Evolutionary conservation across 2,329 filamentous ascomycete species (phyloP), one percentile per base, ranked within the genome.

Genomic region (Botryotinia narcissicola): DNA sequence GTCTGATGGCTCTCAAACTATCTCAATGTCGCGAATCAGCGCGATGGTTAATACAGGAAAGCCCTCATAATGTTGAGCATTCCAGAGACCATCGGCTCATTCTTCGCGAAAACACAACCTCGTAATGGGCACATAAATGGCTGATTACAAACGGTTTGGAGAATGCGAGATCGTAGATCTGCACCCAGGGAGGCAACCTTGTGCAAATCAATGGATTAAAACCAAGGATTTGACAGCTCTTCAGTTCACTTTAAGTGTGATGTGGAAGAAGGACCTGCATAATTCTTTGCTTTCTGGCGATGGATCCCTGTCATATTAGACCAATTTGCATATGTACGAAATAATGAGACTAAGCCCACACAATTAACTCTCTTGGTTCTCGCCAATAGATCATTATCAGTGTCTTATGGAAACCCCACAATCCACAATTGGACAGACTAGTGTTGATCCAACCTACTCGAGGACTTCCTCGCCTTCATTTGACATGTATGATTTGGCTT

Each of bases 401-500:
- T 71, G 67, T 73, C 67, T 75, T 71, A 59, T 73, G 57, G 25
- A 61, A 73, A 75, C 70, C 71, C 74, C 74, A 71, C 72, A 77
- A 77, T 74, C 70, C 74, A 71, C 61, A 64, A 71, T 63, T 59
- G 20, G 64, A 54, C 57, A 67, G 37, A 54, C 66, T 74, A 74
- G 75, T 71, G 71, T 73, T 74, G 74, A 76, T 74, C 74, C 68
- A 76, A 75, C 74, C 74, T 73, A 70, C 74, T 77, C 74, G 59
- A 75, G 70, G 66, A 73, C 61, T 74, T 73, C 57, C 68, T 67
- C 32, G 72, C 72, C 68, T 66, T 72, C 69, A 35, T 54, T 73
- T 37, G 69, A 71, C 62, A 73, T 73, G 72, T 61, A 63, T 37
- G 51, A 54, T n/a, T 66, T 40, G 68, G 46, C 48, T 71, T 60